These are phyloP conservation scores for Fraxinus albicans DNA, from an alignment of 305 asterid species.

Conservation along the genomic window DNA sequence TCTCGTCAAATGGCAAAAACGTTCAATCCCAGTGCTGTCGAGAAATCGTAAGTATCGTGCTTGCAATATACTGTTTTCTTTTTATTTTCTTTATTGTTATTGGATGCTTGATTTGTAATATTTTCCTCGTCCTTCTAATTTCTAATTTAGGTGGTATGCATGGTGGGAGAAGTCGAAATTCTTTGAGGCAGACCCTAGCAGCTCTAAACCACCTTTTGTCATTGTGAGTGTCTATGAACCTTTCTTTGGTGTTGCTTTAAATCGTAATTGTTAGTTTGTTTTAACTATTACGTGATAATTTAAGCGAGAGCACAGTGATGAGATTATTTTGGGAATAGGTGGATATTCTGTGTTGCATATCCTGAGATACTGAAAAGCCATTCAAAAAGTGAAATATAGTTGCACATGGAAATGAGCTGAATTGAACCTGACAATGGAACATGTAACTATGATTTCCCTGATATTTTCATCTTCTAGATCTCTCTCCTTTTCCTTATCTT, in stretches of 20 bases:
- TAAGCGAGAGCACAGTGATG: not conserved
- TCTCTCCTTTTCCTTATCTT: not conserved
- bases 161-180: slow-evolving; percentile 94
- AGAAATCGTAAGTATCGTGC: slow-evolving; percentile 58
- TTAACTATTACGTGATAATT: not conserved
- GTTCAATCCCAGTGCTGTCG: slow-evolving; percentile 74
- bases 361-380: not conserved
- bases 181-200: slow-evolving; percentile 73
- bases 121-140: slow-evolving; percentile 11
- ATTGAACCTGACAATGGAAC: not conserved
- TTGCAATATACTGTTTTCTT: not conserved
- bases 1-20: slow-evolving; percentile 84
- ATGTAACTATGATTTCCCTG: not conserved
- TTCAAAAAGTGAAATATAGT: not conserved
- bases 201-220: slow-evolving; percentile 78
- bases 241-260: not conserved
- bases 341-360: not conserved
- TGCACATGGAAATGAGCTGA: not conserved
- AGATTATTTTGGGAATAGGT: not conserved
- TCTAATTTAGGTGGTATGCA: slow-evolving; percentile 74
- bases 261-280: not conserved
- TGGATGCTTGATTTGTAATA: slow-evolving; percentile 13
- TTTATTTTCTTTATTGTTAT: not conserved
- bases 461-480: not conserved
- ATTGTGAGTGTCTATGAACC: slow-evolving; percentile 60